Evolutionary conservation across 2,329 filamentous ascomycete species (phyloP), one percentile per base, ranked within the genome.

Genomic region (Colletotrichum eremochloae): DNA sequence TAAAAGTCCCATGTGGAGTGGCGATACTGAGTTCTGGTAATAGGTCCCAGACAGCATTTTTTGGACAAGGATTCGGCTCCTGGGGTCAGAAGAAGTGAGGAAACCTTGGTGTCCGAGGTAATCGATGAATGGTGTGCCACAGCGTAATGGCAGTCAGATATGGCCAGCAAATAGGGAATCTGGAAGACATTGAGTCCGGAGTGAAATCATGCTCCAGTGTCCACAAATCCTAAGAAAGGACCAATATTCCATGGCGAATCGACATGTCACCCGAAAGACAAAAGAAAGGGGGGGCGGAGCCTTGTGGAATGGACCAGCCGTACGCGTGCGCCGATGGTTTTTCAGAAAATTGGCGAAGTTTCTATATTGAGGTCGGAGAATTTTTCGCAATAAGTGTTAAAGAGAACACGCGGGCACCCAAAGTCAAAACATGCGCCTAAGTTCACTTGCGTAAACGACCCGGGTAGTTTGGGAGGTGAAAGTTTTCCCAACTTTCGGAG

Each of bases 1-100:
- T 2, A 74, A 52, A 40, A 75, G 63, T 8, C 71, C 71, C 12
- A 20, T 64, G 29, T 71, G 71, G 6, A 60, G 8, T 55, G 68
- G 68, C n/a, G 48, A 14, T 15, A 12, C 29, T 40, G 50, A 48
- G 48, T 46, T n/a, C 44, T 24, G 56, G n/a, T 46, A 2, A 60
- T 60, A 12, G 38, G 12, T n/a, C 7, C 56, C 14, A 24, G 56
- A 33, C 1, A 9, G 56, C 56, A 60, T 60, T 6, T n/a, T 60
- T 24, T 60, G 6, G 38, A 14, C 29, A 14, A 46, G 2, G 18
- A 60, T 46, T 7, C 20, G 18, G 55, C 15, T 24, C 38, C 36
- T 29, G 15, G 36, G 55, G 55, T 9, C n/a, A 42, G 11, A 42
- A 58, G 11, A 42, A 29, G 36, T 8, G 14, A 15, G 12, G 36